Conservation (phyloP, 2,329 filamentous ascomycete species). For the Lachnellula occidentalis region DNA sequence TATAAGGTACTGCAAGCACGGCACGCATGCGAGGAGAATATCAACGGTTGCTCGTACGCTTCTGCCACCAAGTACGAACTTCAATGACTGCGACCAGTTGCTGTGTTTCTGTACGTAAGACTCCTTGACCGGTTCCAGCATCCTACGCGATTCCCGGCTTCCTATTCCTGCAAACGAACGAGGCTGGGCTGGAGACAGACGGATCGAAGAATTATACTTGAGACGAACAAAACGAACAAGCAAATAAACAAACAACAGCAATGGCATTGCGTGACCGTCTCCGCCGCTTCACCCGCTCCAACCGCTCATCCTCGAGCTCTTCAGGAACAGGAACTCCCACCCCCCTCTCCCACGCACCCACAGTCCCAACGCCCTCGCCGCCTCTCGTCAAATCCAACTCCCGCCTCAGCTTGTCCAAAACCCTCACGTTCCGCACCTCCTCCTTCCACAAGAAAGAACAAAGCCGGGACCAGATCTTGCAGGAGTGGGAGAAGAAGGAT, state of each 20-base stretch:
- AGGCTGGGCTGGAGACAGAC: background rate
- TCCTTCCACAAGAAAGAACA: constrained; percentile 2
- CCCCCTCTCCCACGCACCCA: background rate
- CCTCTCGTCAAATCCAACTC: constrained; percentile 3
- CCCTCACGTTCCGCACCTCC: constrained; percentile 9
- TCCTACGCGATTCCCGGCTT: too few relatives aligned
- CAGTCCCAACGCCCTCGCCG: background rate
- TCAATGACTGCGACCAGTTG: too few relatives aligned
- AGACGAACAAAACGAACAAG: background rate
- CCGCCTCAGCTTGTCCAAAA: constrained; percentile 6
- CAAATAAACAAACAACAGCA: constrained; percentile 1
- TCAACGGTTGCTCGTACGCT: too few relatives aligned
- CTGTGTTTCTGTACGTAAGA: too few relatives aligned
- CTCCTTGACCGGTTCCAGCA: too few relatives aligned
- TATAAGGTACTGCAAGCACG: background rate
- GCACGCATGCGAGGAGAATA: too few relatives aligned
- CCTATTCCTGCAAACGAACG: background rate
- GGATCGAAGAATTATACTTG: background rate
- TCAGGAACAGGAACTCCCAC: background rate
- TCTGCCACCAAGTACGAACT: too few relatives aligned
- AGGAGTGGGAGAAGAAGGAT: constrained; percentile 18
- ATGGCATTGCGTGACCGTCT: constrained; percentile 17
- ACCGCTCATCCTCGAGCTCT: constrained; percentile 1
- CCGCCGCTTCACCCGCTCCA: constrained; percentile 3
- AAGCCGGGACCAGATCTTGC: constrained; percentile 7